Evolutionary conservation across 139 green algal genomes (phyloP).

Genomic region (Volvox africanus): DNA sequence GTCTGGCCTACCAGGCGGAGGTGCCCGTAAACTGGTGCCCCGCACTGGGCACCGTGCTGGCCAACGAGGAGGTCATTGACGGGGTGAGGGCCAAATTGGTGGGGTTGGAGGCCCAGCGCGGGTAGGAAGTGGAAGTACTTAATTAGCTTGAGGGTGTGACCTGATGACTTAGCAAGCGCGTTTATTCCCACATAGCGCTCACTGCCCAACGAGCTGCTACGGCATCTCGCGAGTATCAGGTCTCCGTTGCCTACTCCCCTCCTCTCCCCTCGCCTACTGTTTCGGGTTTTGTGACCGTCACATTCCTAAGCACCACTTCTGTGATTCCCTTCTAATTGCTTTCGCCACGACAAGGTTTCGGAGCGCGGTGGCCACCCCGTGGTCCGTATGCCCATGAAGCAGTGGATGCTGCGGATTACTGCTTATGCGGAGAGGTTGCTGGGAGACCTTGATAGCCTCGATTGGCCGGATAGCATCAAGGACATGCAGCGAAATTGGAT

Average conservation of each 20-base stretch:
- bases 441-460: slow-evolving; percentile 90
- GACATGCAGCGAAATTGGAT: slow-evolving; percentile 99
- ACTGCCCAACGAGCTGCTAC: no score
- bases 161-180: no score
- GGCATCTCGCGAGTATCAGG: no score
- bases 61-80: slow-evolving; percentile 96
- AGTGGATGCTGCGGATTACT: slow-evolving; percentile 99
- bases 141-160: no score
- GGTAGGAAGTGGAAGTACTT: neutral
- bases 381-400: slow-evolving; percentile 96
- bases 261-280: no score
- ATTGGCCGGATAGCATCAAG: slow-evolving; percentile 97
- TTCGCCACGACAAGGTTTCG: neutral
- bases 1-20: slow-evolving; percentile 97
- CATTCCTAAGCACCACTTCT: no score
- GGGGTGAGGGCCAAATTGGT: slow-evolving; percentile 13
- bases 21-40: slow-evolving; percentile 99
- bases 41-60: slow-evolving; percentile 94
- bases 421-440: slow-evolving; percentile 96
- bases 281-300: no score
- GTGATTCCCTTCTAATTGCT: no score
- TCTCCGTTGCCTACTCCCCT: no score
- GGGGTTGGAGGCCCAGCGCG: neutral
- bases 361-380: slow-evolving; percentile 95
- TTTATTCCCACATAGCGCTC: no score